These are phyloP conservation scores for Coemansia erecta DNA, from an alignment of 192 early-diverging fungal species.

Conservation along the genomic window DNA sequence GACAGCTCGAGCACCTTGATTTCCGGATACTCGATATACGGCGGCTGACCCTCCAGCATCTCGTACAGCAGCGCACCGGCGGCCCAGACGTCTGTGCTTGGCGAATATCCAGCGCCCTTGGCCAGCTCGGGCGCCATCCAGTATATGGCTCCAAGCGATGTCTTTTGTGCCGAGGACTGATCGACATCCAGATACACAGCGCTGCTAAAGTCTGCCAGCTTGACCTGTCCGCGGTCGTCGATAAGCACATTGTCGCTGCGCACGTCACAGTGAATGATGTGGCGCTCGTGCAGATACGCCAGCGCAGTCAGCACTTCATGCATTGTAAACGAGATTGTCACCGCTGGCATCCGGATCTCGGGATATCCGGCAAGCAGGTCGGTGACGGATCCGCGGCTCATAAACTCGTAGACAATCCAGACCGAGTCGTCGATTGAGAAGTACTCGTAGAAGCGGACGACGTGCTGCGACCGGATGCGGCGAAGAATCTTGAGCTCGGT, in stretches of 20 bases:
- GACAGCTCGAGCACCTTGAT: constrained; percentile 54
- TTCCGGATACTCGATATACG: constrained; percentile 54
- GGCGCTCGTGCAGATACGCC: constrained; percentile 52
- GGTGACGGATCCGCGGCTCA: constrained; percentile 53
- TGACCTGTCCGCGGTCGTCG: constrained; percentile 60
- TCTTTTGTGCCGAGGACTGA: constrained; percentile 36
- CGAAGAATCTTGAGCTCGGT: constrained; percentile 53
- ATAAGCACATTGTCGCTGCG: constrained; percentile 57
- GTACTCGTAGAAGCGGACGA: constrained; percentile 55
- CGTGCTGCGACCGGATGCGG: constrained; percentile 47
- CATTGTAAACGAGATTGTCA: constrained; percentile 45
- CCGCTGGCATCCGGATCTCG: constrained; percentile 39
- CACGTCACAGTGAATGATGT: constrained; percentile 54
- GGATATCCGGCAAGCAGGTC: constrained; percentile 54
- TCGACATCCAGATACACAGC: constrained; percentile 44
- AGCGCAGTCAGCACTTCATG: constrained; percentile 50
- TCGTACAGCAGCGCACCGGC: constrained; percentile 48
- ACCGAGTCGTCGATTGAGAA: constrained; percentile 54
- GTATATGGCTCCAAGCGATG: constrained; percentile 51
- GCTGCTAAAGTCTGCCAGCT: constrained; percentile 60
- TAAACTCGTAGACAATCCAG: constrained; percentile 59
- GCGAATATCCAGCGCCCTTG: constrained; percentile 46
- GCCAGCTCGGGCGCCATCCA: constrained; percentile 57
- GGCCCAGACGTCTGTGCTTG: constrained; percentile 52
- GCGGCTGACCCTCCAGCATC: constrained; percentile 56